Percentiles rank a stretch among this genome's conserved stretches.
phyloP scores from a whole-genome alignment of 1,284 basidiomycete species.

The Ganoderma leucocontextum region DNA sequence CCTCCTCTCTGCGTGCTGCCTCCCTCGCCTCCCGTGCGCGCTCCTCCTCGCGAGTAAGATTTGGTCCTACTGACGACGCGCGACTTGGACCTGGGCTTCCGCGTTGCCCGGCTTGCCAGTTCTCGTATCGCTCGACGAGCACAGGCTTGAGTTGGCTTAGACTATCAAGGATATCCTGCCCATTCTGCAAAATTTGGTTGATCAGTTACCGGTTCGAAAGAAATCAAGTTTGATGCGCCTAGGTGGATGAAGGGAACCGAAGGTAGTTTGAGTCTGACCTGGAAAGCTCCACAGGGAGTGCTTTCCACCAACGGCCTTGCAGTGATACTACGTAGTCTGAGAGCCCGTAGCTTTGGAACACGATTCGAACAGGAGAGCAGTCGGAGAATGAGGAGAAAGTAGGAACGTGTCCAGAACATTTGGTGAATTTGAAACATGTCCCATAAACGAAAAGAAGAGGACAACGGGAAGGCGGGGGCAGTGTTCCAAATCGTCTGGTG shows the following conservation, averaged over 20 bases:
- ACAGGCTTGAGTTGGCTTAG: constrained; percentile 46
- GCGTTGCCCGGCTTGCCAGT: constrained; percentile 38
- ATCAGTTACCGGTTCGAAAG: neutral
- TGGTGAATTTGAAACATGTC: no score
- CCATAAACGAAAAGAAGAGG: no score
- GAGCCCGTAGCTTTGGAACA: no score
- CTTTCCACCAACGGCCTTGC: neutral
- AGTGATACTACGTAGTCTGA: neutral
- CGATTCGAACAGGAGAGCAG: no score
- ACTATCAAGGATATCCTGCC: constrained; percentile 66
- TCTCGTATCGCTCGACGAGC: constrained; percentile 48
- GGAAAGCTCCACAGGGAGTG: neutral
- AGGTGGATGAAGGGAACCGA: no score
- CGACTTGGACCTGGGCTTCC: constrained; percentile 30
- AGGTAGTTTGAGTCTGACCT: neutral
- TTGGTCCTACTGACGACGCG: constrained; percentile 36
- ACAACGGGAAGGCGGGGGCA: no score
- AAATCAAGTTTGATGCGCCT: no score
- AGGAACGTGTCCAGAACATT: no score
- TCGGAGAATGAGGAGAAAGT: no score
- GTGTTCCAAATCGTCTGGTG: no score
- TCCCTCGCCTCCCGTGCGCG: constrained; percentile 49
- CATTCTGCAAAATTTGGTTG: constrained; percentile 57
- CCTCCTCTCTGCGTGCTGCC: constrained; percentile 46
- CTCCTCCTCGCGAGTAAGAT: constrained; percentile 45